Evolutionary conservation across 805 yeast species (phyloP).

Genomic region (Candida ascalaphidarum): DNA sequence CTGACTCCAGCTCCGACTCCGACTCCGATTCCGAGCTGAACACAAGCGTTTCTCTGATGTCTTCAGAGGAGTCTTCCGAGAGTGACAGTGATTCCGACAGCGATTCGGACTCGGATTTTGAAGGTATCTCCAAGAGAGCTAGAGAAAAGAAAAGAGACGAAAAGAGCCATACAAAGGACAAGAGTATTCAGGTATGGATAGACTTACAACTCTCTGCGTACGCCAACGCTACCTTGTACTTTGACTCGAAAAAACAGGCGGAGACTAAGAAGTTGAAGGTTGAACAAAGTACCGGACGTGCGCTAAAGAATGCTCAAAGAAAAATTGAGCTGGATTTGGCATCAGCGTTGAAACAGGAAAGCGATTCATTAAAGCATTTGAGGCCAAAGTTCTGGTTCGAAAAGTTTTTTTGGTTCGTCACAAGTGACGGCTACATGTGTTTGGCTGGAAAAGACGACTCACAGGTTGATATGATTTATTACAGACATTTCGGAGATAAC

Average conservation of each 20-base stretch:
- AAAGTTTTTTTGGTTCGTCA: conserved; percentile 89
- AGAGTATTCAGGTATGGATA: conserved; percentile 44
- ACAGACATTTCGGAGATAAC: conserved; percentile 63
- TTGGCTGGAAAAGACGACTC: conserved; percentile 77
- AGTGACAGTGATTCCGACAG: conserved; percentile 28
- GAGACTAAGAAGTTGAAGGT: conserved; percentile 74
- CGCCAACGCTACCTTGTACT: conserved; percentile 82
- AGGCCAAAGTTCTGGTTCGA: conserved; percentile 87
- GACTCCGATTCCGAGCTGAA: conserved; percentile 10
- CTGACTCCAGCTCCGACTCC: conserved; percentile 9
- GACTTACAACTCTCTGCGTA: conserved; percentile 69
- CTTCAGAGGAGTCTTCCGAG: conserved; percentile 16
- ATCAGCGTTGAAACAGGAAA: conserved; percentile 48
- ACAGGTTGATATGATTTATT: conserved; percentile 75
- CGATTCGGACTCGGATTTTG: conserved; percentile 19
- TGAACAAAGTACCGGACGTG: conserved; percentile 65
- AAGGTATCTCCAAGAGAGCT: conserved; percentile 8
- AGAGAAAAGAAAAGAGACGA: conserved; percentile 1
- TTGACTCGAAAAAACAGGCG: conserved; percentile 68
- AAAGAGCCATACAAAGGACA: conserved; percentile 4
- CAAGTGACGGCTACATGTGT: conserved; percentile 81
- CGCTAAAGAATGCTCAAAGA: conserved; percentile 74
- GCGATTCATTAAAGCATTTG: conserved; percentile 43
- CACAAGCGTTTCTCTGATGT: too few relatives aligned
- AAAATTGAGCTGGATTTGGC: conserved; percentile 68